Base-by-base conservation (phyloP, 495 filamentous ascomycete species). In the Xanthoparmelia taractica region DNA sequence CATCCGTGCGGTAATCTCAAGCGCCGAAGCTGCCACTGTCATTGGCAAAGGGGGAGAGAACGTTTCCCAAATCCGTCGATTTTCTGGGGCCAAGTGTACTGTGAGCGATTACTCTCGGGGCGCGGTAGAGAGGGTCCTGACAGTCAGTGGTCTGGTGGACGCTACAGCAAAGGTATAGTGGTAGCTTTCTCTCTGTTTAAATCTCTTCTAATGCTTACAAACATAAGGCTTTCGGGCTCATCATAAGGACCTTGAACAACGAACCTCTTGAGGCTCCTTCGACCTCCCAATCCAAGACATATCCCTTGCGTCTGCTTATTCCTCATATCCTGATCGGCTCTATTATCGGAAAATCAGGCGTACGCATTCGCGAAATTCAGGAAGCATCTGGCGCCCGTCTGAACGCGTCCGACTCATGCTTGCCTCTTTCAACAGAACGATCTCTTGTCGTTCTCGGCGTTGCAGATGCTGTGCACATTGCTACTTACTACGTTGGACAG, bases 41-140 rank as follows among this genome's bases (percentile, higher is more conserved):
- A 98, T 98, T 78, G 94, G 94, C 64, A 98, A 97, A 79, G 92
- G 91, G 69, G 94, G 94, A 71, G 94, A 98, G 78, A 98, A 98
- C 73, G 94, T 98, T 61, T 92, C 92, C 64, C 87, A 92, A 73
- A 96, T 97, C 67, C 85, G 94, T 63, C 87, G 86, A 71, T 79
- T 91, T 78, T 95, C 95, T 13, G 89, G 88, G 68, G 94, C 94
- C 66, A 97, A 97, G 77, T 97, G 94, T 78, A 97, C 95, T 38
- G 92, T 98, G 66, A 96, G 92, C 78, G 94, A 98, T 73, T 98
- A 97, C 71, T 86, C 93, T 69, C 89, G 95, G 69, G 94, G 94
- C 66, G 93, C 94, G 40, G 91, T 97, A 34, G 94, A 98, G 75
- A 87, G 94, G 72, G 97, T 98, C 67, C 78, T 98, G 70, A 98